Percentiles rank a stretch among this genome's conserved stretches.
phyloP scores from a whole-genome alignment of 202 grass and related monocot genomes.

The Musa balbisiana region DNA sequence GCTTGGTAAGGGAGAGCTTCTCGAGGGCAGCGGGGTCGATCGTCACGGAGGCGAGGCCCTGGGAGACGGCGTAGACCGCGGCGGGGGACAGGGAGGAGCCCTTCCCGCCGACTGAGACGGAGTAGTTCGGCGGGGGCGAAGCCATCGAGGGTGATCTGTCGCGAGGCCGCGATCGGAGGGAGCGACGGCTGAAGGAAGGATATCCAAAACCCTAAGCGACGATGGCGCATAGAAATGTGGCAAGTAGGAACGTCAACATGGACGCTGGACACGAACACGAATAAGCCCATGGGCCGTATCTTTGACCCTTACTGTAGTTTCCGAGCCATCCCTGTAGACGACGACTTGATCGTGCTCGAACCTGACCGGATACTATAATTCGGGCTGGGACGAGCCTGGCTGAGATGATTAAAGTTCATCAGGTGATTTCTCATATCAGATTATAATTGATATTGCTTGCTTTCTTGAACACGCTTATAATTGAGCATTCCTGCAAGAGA shows the following conservation, averaged over 20 bases:
- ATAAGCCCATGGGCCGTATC: too few relatives aligned
- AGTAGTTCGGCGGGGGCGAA: background rate
- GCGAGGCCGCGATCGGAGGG: background rate
- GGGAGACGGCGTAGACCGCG: conserved; percentile 9
- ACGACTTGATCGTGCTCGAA: too few relatives aligned
- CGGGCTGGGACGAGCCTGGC: too few relatives aligned
- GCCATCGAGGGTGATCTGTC: conserved; percentile 3
- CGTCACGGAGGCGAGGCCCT: background rate
- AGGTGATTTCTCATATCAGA: too few relatives aligned
- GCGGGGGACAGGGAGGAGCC: conserved; percentile 8
- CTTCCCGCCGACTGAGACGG: conserved; percentile 13
- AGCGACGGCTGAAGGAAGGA: background rate
- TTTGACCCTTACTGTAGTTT: too few relatives aligned
- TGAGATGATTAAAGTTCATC: too few relatives aligned
- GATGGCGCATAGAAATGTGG: background rate
- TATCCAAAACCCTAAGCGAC: background rate
- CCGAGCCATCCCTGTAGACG: too few relatives aligned
- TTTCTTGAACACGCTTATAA: too few relatives aligned
- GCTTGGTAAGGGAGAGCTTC: conserved; percentile 19
- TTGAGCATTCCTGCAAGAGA: too few relatives aligned
- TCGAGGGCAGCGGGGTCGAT: conserved; percentile 26
- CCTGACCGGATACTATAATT: too few relatives aligned
- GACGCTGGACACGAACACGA: background rate
- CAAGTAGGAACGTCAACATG: background rate
- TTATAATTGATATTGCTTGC: too few relatives aligned